Conservation (phyloP, 805 yeast genomes). For the Suhomyces sp. region DNA sequence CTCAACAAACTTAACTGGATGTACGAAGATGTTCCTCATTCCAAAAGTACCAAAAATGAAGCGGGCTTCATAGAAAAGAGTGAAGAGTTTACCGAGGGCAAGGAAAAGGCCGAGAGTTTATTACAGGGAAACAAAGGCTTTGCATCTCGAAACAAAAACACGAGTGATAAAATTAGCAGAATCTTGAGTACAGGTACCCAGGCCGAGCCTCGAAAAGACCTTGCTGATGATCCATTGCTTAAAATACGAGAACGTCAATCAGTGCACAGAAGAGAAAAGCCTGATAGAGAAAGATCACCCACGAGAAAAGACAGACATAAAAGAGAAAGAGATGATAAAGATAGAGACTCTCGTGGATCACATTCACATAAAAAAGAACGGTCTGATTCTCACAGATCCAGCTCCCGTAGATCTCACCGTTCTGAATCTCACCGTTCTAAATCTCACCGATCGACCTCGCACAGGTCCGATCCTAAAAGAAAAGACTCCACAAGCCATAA, state of each 20-base stretch:
- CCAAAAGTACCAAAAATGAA: conserved; percentile 24
- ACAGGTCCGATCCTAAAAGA: not conserved
- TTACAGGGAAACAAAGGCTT: conserved; percentile 46
- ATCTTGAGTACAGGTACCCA: conserved; percentile 17
- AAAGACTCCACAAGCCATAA: not conserved
- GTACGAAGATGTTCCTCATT: conserved; percentile 57
- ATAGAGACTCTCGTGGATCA: not conserved
- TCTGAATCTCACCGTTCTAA: not conserved
- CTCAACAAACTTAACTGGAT: conserved; percentile 74
- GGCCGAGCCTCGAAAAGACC: conserved; percentile 25
- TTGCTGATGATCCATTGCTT: conserved; percentile 50
- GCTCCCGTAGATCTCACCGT: conserved; percentile 1
- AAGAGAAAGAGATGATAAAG: not conserved
- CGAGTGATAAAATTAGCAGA: not conserved
- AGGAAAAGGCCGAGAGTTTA: conserved; percentile 47
- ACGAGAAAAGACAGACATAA: conserved; percentile 1
- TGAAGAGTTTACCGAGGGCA: conserved; percentile 32
- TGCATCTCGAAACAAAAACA: not conserved
- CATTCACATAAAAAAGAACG: not conserved
- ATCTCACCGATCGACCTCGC: not conserved
- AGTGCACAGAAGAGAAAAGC: conserved; percentile 5
- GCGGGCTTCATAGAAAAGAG: conserved; percentile 36
- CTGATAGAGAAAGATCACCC: conserved; percentile 1
- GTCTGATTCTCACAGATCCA: conserved; percentile 8
- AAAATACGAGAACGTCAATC: conserved; percentile 21